Evolutionary conservation across 176 grass and related monocot species (phyloP), one percentile per base, ranked within the genome.

Genomic region (Puccinellia tenuiflora): DNA sequence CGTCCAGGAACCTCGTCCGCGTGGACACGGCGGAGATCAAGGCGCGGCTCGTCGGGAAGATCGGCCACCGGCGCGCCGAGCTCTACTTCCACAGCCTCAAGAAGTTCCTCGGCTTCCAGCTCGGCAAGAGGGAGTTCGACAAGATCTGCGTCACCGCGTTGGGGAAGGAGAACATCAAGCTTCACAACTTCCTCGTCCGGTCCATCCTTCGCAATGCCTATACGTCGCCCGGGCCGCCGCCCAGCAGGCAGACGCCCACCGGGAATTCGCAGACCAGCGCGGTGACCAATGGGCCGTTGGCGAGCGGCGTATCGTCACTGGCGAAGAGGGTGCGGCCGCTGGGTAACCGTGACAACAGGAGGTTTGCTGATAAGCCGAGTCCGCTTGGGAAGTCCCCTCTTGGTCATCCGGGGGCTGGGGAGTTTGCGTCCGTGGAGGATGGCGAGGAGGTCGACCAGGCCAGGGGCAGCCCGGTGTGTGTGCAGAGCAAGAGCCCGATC

Each of bases 401-500:
- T 22, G 92, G 89, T 25, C 75, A 79, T 61, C 72, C 76, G 11
- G 60, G 31, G 1, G 8, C 38, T 26, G 75, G 57, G 7, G 84
- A 90, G 75, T 68, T 90, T 68, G 68, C 79, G 33, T 87, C 87
- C 3, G 90, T 94, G 51, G 92, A 94, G 72, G 92, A 94, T 0
- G 87, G 85, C 0, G 81, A 94, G 83, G 92, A 88, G 87, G 90
- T 92, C 55, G 61, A 94, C 51, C 81, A 94, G 53, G 90, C 90
- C 10, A 79, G 81, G 42, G 77, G 80, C 39, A 92, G 65, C 47
- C 87, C 77, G 3, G n/a, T 88, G 1, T 88, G 84, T 70, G 85
- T 88, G 47, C 73, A 92, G 79, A 92, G 90, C 38, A 47, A 21
- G 29, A 94, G 87, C 87, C 87, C 92, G 3, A 64, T 94, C 28